These are phyloP conservation scores for Cyberlindnera euphorbiiphila DNA, from an alignment of 805 yeast genomes.

Conservation along the genomic window DNA sequence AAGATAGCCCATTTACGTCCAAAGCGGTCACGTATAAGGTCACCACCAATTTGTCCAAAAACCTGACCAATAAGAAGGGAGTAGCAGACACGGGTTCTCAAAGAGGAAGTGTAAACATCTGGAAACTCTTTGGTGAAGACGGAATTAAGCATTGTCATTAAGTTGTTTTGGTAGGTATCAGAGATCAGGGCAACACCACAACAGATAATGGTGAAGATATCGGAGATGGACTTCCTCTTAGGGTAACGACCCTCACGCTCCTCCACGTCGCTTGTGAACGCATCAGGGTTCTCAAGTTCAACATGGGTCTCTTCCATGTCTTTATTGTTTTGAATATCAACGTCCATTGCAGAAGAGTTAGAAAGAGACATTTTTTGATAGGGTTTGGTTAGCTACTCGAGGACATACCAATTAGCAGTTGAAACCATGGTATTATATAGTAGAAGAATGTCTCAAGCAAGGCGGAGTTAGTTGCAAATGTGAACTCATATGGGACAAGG, in stretches of 20 bases:
- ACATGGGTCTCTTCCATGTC: background rate
- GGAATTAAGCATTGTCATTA: slow-evolving; percentile 66
- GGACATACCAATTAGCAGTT: too few species aligned
- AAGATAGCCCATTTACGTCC: slow-evolving; percentile 72
- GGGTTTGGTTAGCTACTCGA: too few species aligned
- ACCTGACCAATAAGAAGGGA: slow-evolving; percentile 67
- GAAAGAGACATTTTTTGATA: too few species aligned
- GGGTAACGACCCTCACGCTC: slow-evolving; percentile 20
- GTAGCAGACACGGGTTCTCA: slow-evolving; percentile 66
- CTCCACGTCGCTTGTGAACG: slow-evolving; percentile 20
- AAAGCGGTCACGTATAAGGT: slow-evolving; percentile 58
- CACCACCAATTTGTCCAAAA: slow-evolving; percentile 64
- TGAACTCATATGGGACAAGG: background rate
- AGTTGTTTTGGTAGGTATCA: slow-evolving; percentile 74
- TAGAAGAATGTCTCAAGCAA: too few species aligned
- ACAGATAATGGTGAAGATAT: slow-evolving; percentile 49
- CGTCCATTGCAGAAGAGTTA: too few species aligned
- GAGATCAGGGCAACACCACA: slow-evolving; percentile 69
- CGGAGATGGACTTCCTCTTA: slow-evolving; percentile 31
- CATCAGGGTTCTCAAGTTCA: slow-evolving; percentile 13
- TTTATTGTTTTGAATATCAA: too few species aligned
- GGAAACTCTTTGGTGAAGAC: slow-evolving; percentile 45
- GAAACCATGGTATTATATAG: too few species aligned
- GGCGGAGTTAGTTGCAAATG: background rate
- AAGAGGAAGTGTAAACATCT: slow-evolving; percentile 35